These are phyloP conservation scores for Thraustotheca clavata DNA, from an alignment of 352 stramenopile species.

Conservation along the genomic window DNA sequence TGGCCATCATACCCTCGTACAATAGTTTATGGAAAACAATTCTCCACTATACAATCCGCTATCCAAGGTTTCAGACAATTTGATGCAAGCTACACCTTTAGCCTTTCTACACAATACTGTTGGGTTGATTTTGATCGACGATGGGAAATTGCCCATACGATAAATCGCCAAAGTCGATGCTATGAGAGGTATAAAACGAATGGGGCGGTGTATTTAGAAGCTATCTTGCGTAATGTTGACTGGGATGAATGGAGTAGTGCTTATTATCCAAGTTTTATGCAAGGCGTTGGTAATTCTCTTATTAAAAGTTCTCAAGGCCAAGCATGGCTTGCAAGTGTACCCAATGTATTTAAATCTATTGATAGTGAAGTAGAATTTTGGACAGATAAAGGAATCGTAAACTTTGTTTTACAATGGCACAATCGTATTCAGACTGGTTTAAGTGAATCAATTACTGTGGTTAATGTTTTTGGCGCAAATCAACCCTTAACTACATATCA, in stretches of 20 bases:
- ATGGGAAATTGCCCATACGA: slow-evolving; percentile 2
- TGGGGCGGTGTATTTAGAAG: not conserved
- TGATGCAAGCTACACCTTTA: not conserved
- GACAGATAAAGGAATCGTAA: not conserved
- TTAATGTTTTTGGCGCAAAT: not conserved
- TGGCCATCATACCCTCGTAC: not conserved
- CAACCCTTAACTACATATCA: not conserved
- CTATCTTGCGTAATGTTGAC: not conserved
- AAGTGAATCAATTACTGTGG: not conserved
- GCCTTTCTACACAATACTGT: not conserved
- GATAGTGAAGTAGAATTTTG: slow-evolving; percentile 1
- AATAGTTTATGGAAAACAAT: not conserved
- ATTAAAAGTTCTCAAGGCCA: not conserved
- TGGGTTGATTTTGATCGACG: not conserved
- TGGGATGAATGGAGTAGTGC: not conserved
- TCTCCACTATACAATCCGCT: not conserved
- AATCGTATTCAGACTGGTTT: slow-evolving; percentile 8
- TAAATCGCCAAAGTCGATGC: not conserved
- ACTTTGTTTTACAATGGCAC: slow-evolving; percentile 2
- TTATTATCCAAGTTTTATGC: not conserved
- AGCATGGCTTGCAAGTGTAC: not conserved
- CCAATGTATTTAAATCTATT: not conserved
- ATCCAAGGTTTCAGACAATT: not conserved
- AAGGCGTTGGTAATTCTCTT: not conserved
- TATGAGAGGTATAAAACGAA: not conserved